These are phyloP conservation scores for Gamarada debralockiae DNA, from an alignment of 495 filamentous ascomycete species.

Conservation along the genomic window DNA sequence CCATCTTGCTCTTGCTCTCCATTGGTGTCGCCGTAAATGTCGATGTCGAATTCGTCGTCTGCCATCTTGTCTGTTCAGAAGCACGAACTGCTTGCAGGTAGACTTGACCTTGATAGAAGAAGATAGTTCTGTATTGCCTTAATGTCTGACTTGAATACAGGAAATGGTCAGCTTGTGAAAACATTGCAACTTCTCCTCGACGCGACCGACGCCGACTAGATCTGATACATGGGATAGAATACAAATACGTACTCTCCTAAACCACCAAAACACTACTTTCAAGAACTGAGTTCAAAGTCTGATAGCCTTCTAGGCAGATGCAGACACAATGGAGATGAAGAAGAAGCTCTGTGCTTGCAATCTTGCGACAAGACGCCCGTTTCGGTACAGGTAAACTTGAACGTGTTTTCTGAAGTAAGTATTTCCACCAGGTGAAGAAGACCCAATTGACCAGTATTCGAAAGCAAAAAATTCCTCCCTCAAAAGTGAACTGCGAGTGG, in stretches of 20 bases:
- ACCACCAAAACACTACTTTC: constrained; percentile 12
- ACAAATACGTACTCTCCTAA: constrained; percentile 45
- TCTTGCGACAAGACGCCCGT: constrained; percentile 20
- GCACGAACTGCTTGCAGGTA: constrained; percentile 1
- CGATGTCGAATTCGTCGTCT: constrained; percentile 97
- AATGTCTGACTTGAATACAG: constrained; percentile 9
- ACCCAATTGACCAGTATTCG: constrained; percentile 10
- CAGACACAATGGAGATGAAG: constrained; percentile 38
- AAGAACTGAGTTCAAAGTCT: constrained; percentile 23
- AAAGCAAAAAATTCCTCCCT: constrained; percentile 13
- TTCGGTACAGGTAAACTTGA: constrained; percentile 19
- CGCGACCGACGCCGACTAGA: constrained; percentile 6
- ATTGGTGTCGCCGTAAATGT: constrained; percentile 87
- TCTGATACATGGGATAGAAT: constrained; percentile 34
- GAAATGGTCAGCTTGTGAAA: constrained; percentile 25
- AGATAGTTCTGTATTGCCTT: constrained; percentile 23
- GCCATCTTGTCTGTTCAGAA: constrained; percentile 55
- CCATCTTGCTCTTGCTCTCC: constrained; percentile 31
- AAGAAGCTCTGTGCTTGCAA: constrained; percentile 50
- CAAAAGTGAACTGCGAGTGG: constrained; percentile 4
- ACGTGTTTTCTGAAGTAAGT: constrained; percentile 12
- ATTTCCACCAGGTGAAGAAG: constrained; percentile 7
- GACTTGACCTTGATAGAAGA: constrained; percentile 7
- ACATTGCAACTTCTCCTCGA: constrained; percentile 8
- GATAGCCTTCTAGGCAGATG: constrained; percentile 38